Evolutionary conservation across 2,329 filamentous ascomycete species (phyloP), one percentile per base, ranked within the genome.

Genomic region (Colletotrichum noveboracense): DNA sequence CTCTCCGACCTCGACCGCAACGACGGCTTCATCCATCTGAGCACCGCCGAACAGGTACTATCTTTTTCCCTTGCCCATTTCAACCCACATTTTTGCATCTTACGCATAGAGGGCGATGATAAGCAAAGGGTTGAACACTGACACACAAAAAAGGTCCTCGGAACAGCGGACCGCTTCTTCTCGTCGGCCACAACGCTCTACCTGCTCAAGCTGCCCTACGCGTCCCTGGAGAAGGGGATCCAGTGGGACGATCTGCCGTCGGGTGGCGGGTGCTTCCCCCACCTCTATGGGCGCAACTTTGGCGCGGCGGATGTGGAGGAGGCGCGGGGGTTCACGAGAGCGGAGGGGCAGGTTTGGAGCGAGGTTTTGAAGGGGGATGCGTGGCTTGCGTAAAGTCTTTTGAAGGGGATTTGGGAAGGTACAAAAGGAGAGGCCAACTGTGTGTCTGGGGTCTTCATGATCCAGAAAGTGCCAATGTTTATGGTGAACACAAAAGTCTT

Each of bases 1-100:
- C 86, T 91, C 75, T 93, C 91, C 14, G 88, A 90, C 38, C 88
- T 93, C 60, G 91, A 93, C 81, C 82, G 83, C 77, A 87, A 89
- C 43, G 91, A 93, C 80, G 91, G 91, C 65, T 93, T 91, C 82
- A 85, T 93, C 36, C 91, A 93, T 78, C 82, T 93, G 18, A 93
- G 91, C 80, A 90, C 88, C 0, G 86, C 88, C 3, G 83, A 83
- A 48, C 91, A 93, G 85, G 89, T 89, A 69, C 16, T 5, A 2
- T 9, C 18, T 1, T 13, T 16, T 12, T 12, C 14, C 60, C 30
- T 52, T 26, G n/a, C 8, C 12, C 6, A n/a, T n/a, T n/a, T 7
- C 10, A 52, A 21, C 10, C 6, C 43, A n/a, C n/a, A n/a, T n/a
- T n/a, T n/a, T n/a, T n/a, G n/a, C n/a, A n/a, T n/a, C n/a, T 24